Conservation (phyloP, 768 basidiomycete genomes). For the Lepiota brunneoincarnata region DNA sequence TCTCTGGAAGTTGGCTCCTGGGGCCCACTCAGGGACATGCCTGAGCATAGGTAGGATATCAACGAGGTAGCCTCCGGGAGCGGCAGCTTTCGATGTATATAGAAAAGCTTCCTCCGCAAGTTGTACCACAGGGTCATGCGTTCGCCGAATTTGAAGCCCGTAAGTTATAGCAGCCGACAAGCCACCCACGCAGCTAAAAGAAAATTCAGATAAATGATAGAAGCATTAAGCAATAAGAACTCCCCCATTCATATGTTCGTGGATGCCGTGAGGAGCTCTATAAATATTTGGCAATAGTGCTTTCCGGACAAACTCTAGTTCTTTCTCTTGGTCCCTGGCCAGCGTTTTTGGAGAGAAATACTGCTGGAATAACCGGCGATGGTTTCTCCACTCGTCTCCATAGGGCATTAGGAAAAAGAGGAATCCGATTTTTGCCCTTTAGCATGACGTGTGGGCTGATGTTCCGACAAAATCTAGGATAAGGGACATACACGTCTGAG, state of each 20-base stretch:
- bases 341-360: too few species aligned
- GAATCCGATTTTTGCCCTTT: background rate
- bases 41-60: constrained; percentile 8
- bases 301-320: background rate
- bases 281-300: background rate
- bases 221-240: too few species aligned
- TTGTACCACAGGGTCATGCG: background rate
- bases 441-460: background rate
- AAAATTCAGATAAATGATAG: too few species aligned
- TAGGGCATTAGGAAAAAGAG: constrained; percentile 9
- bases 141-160: constrained; percentile 2
- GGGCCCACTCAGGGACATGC: background rate
- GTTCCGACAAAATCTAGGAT: background rate
- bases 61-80: constrained; percentile 9
- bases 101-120: background rate
- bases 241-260: background rate
- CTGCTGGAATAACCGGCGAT: too few species aligned
- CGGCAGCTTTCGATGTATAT: background rate
- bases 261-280: background rate
- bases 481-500: background rate
- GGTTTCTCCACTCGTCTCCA: too few species aligned
- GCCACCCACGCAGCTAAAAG: background rate
- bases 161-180: background rate
- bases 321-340: too few species aligned
- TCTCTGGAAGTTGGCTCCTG: constrained; percentile 3